Conservation (phyloP, 306 rosid genomes). For the Citrullus mucosospermus region DNA sequence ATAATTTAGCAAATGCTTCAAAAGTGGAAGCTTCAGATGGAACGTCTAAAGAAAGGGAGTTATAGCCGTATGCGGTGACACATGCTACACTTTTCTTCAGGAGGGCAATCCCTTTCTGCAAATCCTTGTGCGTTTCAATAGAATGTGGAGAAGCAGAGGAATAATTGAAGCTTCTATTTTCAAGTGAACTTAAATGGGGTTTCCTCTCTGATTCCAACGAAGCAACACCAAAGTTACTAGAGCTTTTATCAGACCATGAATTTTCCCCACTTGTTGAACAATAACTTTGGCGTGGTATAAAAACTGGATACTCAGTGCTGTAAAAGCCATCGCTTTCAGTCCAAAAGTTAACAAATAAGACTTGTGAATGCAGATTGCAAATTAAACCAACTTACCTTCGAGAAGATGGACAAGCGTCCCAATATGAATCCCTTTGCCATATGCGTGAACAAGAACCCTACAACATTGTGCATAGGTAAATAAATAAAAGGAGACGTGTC, state of each 20-base stretch:
- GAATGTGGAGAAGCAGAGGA: slow-evolving; percentile 71
- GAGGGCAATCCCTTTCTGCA: slow-evolving; percentile 92
- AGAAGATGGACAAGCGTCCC: slow-evolving; percentile 79
- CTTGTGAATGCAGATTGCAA: slow-evolving; percentile 5
- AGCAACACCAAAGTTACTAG: slow-evolving; percentile 83
- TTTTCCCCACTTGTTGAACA: slow-evolving; percentile 75
- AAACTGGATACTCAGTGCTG: slow-evolving; percentile 93
- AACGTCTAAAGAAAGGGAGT: slow-evolving; percentile 67
- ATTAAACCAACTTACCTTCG: slow-evolving; percentile 42
- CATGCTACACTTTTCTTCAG: slow-evolving; percentile 93
- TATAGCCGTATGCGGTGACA: slow-evolving; percentile 71
- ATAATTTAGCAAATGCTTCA: slow-evolving; percentile 80
- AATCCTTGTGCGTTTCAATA: slow-evolving; percentile 60
- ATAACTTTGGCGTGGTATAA: slow-evolving; percentile 86
- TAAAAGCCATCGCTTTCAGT: slow-evolving; percentile 18
- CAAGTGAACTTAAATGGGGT: slow-evolving; percentile 61
- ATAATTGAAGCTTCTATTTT: slow-evolving; percentile 62
- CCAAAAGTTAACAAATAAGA: slow-evolving; percentile 12
- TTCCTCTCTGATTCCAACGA: slow-evolving; percentile 93
- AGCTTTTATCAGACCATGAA: slow-evolving; percentile 92
- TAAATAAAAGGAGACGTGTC: neutral
- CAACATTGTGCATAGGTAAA: slow-evolving; percentile 4
- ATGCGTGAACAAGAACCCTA: slow-evolving; percentile 97
- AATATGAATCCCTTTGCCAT: slow-evolving; percentile 94
- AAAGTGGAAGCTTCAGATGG: slow-evolving; percentile 87